Base-by-base conservation (phyloP, 2,329 filamentous ascomycete genomes). In the Didymellaceae sp. region DNA sequence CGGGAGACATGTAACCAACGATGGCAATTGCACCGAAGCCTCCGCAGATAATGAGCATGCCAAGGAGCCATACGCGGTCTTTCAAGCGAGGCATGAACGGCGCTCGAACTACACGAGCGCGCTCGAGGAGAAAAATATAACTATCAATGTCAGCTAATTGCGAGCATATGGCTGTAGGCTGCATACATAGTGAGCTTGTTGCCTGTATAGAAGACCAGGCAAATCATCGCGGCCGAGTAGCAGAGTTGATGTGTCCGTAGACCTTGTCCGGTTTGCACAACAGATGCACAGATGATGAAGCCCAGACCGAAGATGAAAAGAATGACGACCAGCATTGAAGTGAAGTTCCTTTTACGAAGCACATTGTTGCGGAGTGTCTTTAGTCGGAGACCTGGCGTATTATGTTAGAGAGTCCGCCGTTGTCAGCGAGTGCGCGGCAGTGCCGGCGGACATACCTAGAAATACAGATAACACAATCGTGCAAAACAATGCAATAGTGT, bases 71-170 rank as follows among this genome's bases (percentile, higher is more conserved):
- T 18, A 74, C 28, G 22, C 55, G 61, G 44, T 74, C 70, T 8
- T 67, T 55, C 9, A 52, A 37, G 11, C 73, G 67, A 1, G 59
- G 45, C 22, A 62, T 49, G 49, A 66, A 63, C 3, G 67, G 61
- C 9, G 64, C 52, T 9, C 71, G 62, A 14, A 74, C 63, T 7
- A 67, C 60, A 30, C 74, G 71, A 10, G 66, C 65, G 14, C 74
- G 66, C 53, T 76, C 74, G 10, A 75, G 64, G 6, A 75, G 62
- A 53, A 74, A 75, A 10, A 74, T 56, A 44, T 75, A 74, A 32
- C 66, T 66, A 26, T 6, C 8, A 17, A 13, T 2, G 41, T 54
- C 2, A 52, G 43, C 9, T 21, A 2, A 13, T n/a, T 10, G 13
- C 5, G 0, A 11, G 38, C 8, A 1, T 13, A 6, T 4, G 6